phyloP scores from a whole-genome alignment of 306 rosid species.

The Castanospermum australe region DNA sequence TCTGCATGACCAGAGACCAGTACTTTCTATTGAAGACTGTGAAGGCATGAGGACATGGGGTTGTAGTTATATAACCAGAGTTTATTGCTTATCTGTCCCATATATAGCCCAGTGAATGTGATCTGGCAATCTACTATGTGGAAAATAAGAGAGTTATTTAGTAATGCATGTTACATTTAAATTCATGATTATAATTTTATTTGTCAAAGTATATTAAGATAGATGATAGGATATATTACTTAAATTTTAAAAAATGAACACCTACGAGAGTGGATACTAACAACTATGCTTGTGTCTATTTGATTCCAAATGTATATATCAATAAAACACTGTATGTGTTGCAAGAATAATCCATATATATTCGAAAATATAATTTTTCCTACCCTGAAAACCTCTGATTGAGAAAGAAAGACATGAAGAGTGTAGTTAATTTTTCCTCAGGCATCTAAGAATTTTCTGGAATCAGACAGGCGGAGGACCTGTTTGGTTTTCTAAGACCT shows the following conservation, averaged over 20 bases:
- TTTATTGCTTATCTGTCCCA: not conserved
- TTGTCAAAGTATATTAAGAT: too few relatives aligned
- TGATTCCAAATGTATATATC: not conserved
- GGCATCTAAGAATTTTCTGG: slow-evolving; percentile 14
- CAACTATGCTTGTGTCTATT: not conserved
- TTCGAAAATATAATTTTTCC: not conserved
- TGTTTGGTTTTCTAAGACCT: not conserved
- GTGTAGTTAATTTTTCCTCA: not conserved
- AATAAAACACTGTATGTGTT: not conserved
- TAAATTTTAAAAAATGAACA: too few relatives aligned
- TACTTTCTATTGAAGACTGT: not conserved
- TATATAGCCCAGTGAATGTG: not conserved
- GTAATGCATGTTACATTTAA: not conserved
- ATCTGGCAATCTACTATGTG: not conserved
- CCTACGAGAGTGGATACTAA: too few relatives aligned
- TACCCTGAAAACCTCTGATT: not conserved
- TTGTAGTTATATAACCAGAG: not conserved
- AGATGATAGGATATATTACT: too few relatives aligned
- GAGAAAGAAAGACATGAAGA: not conserved
- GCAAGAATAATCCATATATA: not conserved
- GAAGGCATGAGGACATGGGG: not conserved
- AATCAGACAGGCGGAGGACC: not conserved
- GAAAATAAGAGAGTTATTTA: too few relatives aligned
- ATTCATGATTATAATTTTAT: not conserved
- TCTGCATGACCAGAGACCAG: slow-evolving; percentile 4